phyloP scores from a whole-genome alignment of 208 protist species.

The Naegleria fowleri region DNA sequence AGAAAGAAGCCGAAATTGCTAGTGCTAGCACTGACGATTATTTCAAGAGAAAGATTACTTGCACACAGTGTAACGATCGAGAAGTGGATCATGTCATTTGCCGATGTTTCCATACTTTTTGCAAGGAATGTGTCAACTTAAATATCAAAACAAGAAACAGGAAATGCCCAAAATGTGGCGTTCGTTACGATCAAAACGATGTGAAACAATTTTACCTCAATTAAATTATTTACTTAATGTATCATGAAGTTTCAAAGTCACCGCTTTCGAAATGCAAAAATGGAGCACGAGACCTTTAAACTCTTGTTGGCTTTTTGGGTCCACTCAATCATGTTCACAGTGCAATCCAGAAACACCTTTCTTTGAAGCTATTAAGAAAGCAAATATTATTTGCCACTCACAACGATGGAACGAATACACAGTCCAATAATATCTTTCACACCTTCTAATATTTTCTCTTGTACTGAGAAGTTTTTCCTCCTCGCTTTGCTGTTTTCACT shows the following conservation, averaged over 20 bases:
- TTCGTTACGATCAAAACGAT: not conserved
- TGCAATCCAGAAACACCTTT: too few relatives aligned
- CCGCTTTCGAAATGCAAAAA: too few relatives aligned
- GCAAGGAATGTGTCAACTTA: not conserved
- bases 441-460: not conserved
- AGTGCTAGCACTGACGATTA: not conserved
- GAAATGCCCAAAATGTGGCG: constrained; percentile 16
- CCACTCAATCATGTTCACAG: too few relatives aligned
- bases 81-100: not conserved
- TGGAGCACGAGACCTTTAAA: too few relatives aligned
- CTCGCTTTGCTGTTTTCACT: not conserved
- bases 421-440: too few relatives aligned
- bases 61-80: not conserved
- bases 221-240: not conserved
- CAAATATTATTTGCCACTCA: too few relatives aligned
- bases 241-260: too few relatives aligned
- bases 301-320: too few relatives aligned
- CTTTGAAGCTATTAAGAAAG: too few relatives aligned
- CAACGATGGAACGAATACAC: too few relatives aligned
- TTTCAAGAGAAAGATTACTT: not conserved
- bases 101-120: constrained; percentile 21
- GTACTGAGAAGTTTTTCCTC: not conserved
- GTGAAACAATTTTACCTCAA: not conserved
- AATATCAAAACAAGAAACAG: constrained; percentile 18
- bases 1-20: not conserved